phyloP scores from a whole-genome alignment of 129 eudicot species.

The Daucus carota region DH1_v3.0 NC_030384.2:46353001-46353500 shows the following conservation, averaged over 20 bases:
- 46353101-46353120: not conserved
- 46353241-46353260: conserved; percentile 97
- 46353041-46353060: not conserved
- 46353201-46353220: conserved; percentile 97
- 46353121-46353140: not conserved
- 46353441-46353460: not conserved
- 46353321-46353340: not conserved
- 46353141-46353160: not conserved
- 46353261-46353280: conserved; percentile 89
- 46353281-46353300: conserved; percentile 94
- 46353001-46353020: conserved; percentile 98
- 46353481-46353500: conserved; percentile 54
- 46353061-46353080: not conserved
- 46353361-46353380: not conserved
- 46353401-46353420: not conserved
- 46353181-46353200: conserved; percentile 76
- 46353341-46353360: not conserved
- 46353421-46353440: not conserved
- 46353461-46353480: not conserved
- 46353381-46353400: not conserved
- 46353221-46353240: conserved; percentile 74
- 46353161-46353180: conserved; percentile 5
- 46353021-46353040: conserved; percentile 86
- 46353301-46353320: not conserved
- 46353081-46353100: not conserved